A percentile compares a stretch with the other conserved stretches of the same genome.
Evolutionary conservation across 306 rosid genomes (phyloP).

Genomic region (Macrotyloma uniflorum): DNA sequence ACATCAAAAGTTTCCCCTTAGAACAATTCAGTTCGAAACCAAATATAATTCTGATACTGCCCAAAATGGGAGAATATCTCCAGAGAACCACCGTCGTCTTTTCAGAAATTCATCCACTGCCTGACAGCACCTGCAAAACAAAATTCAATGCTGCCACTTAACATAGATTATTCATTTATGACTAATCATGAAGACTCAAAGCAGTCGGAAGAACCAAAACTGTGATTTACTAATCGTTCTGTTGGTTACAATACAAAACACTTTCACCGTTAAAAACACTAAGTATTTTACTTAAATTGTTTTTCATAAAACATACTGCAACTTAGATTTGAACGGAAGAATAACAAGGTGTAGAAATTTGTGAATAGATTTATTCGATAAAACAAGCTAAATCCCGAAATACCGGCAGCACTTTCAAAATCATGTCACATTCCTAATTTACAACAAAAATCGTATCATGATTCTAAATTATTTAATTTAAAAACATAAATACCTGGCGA

Average conservation of each 20-base stretch:
- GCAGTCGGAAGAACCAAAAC: neutral
- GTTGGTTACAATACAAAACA: neutral
- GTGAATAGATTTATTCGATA: neutral
- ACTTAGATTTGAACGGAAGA: neutral
- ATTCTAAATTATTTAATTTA: slow-evolving; percentile 4
- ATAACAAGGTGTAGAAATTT: neutral
- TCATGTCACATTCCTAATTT: neutral
- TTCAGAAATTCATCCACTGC: slow-evolving; percentile 49
- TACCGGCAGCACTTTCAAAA: neutral
- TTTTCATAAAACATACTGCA: neutral
- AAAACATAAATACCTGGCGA: slow-evolving; percentile 55
- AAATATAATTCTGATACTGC: slow-evolving; percentile 5
- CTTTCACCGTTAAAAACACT: neutral
- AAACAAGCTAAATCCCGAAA: slow-evolving; percentile 14
- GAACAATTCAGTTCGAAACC: slow-evolving; percentile 32
- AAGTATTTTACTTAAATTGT: neutral
- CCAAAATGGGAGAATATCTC: slow-evolving; percentile 7
- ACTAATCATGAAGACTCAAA: neutral
- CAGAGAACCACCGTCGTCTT: neutral
- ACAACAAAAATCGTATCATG: neutral
- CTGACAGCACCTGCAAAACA: slow-evolving; percentile 68
- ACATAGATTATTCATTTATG: neutral
- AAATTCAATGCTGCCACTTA: neutral
- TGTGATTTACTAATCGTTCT: neutral
- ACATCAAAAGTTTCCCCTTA: slow-evolving; percentile 19